Conservation (phyloP, 257 asterid species). For the Perilla frutescens region DNA sequence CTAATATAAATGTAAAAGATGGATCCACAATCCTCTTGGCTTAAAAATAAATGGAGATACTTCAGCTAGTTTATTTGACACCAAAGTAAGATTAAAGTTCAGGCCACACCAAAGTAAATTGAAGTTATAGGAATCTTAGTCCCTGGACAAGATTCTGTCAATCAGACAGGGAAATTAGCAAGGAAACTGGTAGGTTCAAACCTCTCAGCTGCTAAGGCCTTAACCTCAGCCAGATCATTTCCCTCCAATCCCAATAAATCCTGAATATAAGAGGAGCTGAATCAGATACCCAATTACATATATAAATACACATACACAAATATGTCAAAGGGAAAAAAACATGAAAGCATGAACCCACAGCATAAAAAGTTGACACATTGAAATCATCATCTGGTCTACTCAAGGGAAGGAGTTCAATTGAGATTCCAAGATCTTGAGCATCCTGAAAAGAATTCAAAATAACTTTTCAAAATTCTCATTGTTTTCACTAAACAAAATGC, state of each 20-base stretch:
- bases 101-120: neutral
- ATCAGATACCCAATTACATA: conserved; percentile 24
- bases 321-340: conserved; percentile 1
- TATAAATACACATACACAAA: neutral
- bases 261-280: conserved; percentile 50
- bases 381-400: conserved; percentile 77
- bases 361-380: conserved; percentile 78
- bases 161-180: conserved; percentile 31
- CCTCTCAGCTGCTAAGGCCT: conserved; percentile 82
- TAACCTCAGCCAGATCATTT: conserved; percentile 72
- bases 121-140: neutral
- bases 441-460: conserved; percentile 58
- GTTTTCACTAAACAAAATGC: conserved; percentile 1
- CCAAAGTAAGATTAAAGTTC: neutral
- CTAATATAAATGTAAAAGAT: conserved; percentile 4
- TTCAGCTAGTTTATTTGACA: conserved; percentile 13
- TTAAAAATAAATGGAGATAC: conserved; percentile 1
- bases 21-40: conserved; percentile 23
- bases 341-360: conserved; percentile 58
- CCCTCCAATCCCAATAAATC: conserved; percentile 90
- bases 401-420: conserved; percentile 90
- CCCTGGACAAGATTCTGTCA: neutral
- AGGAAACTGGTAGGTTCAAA: conserved; percentile 42
- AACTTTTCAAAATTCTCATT: conserved; percentile 15
- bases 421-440: conserved; percentile 93